Evolutionary conservation across 108 stramenopile genomes (phyloP).

Genomic region (Cyclostephanos tholiformis): DNA sequence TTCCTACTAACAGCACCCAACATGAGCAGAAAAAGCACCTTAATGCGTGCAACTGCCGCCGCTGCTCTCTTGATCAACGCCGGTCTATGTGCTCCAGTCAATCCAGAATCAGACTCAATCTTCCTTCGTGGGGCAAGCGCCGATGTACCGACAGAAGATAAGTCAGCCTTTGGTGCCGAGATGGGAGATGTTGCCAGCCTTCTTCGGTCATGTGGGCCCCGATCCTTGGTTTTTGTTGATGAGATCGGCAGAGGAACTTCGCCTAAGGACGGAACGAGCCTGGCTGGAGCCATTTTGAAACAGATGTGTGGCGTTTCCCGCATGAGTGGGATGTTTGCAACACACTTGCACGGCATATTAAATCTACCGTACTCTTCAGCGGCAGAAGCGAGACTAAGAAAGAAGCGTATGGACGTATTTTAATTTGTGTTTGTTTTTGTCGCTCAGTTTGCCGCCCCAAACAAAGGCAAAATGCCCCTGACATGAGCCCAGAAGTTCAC

Average conservation of each 20-base stretch:
- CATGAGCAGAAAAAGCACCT: slow-evolving; percentile 94
- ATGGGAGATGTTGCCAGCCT: slow-evolving; percentile 93
- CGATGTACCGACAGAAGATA: slow-evolving; percentile 91
- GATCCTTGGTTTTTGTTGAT: slow-evolving; percentile 92
- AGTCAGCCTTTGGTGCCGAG: slow-evolving; percentile 95
- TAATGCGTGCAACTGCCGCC: slow-evolving; percentile 92
- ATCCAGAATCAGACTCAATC: slow-evolving; percentile 72
- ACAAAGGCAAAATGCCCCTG: too few species aligned
- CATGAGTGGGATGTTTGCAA: slow-evolving; percentile 90
- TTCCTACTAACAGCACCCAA: slow-evolving; percentile 96
- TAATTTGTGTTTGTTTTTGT: too few species aligned
- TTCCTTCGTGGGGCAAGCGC: slow-evolving; percentile 90
- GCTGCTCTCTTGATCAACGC: slow-evolving; percentile 86
- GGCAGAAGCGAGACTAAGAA: slow-evolving; percentile 41
- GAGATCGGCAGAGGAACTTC: slow-evolving; percentile 96
- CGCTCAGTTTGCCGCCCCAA: too few species aligned
- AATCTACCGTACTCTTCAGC: slow-evolving; percentile 26
- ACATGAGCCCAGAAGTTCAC: too few species aligned
- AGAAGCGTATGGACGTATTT: slow-evolving; percentile 56
- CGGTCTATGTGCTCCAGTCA: slow-evolving; percentile 84
- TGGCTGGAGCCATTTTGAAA: slow-evolving; percentile 88
- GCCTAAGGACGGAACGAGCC: slow-evolving; percentile 82
- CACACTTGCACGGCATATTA: slow-evolving; percentile 65
- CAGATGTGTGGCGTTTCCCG: slow-evolving; percentile 57
- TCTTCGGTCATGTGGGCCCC: slow-evolving; percentile 74